Base-by-base conservation (phyloP, 1,139 yeast species). In the Debaryomyces psychrophilus region DNA sequence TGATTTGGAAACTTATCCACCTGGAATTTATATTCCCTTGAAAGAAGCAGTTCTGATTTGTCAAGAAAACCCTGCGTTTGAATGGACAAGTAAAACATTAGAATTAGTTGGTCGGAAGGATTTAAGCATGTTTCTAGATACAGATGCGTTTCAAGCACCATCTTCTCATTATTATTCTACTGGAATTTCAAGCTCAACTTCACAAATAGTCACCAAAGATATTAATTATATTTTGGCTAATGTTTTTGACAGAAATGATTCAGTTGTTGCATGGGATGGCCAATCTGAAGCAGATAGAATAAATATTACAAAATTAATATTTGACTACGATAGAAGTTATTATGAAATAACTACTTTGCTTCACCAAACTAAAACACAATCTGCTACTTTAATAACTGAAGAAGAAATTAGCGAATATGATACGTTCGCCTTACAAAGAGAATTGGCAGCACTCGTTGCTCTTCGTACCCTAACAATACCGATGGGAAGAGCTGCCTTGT, bases 311-410 rank as follows among this genome's bases (percentile, higher is more conserved):
- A 80, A 81, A 52, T 65, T 87, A 17, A 83, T 92, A 1, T 92
- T 90, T 60, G 83, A 85, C 15, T 76, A 79, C 36, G 98, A 92
- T 60, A 69, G 96, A 46, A 73, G 98, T 44, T 87, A 87, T 59
- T 84, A 81, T 55, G 96, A 92, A 56, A 86, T 87, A 11, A 81
- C 89, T 0, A 77, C 82, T 14, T 63, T 89, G 28, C 65, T 90
- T 27, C 95, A 87, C 58, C 84, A 88, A 15, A 84, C 92, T 0
- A 79, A 80, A 50, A 74, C 80, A 7, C 95, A 87, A 57, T 64
- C 74, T 0, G 81, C 81, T 1, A 60, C 68, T 27, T 61, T 76
- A 25, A 67, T 65, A 17, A 61, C 72, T 0, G 67, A 71, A 20
- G 73, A 68, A 36, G 59, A 47, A 43, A 61, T 67, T 25, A 71